Conservation (phyloP, 1,139 yeast genomes). For the Hanseniaspora uvarum region DNA sequence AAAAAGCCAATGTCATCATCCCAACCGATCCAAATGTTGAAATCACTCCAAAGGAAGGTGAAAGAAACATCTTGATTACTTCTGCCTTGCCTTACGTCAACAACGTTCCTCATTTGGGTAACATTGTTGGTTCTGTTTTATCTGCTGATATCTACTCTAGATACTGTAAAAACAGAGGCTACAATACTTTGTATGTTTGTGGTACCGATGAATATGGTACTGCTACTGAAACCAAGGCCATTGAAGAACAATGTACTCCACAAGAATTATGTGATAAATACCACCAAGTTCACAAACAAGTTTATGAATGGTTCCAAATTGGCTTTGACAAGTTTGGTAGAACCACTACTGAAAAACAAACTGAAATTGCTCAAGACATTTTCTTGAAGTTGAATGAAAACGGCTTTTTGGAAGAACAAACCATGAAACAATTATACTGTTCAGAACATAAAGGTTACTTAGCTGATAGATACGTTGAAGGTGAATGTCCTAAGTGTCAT, state of each 20-base stretch:
- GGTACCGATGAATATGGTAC: constrained; percentile 99
- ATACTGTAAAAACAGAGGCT: constrained; percentile 78
- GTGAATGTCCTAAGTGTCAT: constrained; percentile 88
- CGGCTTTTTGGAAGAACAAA: constrained; percentile 72
- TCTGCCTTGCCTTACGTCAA: constrained; percentile 96
- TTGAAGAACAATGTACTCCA: constrained; percentile 86
- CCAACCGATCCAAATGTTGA: constrained; percentile 32
- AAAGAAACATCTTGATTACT: constrained; percentile 76
- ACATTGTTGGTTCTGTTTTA: constrained; percentile 86
- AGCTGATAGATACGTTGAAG: constrained; percentile 96
- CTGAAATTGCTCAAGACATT: constrained; percentile 90
- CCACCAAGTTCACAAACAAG: constrained; percentile 72
- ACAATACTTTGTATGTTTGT: constrained; percentile 75
- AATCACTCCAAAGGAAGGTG: constrained; percentile 53
- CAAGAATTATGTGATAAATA: constrained; percentile 81
- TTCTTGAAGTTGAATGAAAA: constrained; percentile 64
- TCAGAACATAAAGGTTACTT: constrained; percentile 79
- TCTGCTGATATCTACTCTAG: constrained; percentile 92
- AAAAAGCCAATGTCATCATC: constrained; percentile 39
- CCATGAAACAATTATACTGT: constrained; percentile 84
- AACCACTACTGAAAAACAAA: constrained; percentile 84
- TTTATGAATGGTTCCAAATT: constrained; percentile 93
- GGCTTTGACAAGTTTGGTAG: constrained; percentile 93
- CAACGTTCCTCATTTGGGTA: constrained; percentile 96
- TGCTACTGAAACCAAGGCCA: constrained; percentile 96